Base-by-base conservation (phyloP, 2,329 filamentous ascomycete genomes). In the Chrysoporthe deuterocubensis region DNA sequence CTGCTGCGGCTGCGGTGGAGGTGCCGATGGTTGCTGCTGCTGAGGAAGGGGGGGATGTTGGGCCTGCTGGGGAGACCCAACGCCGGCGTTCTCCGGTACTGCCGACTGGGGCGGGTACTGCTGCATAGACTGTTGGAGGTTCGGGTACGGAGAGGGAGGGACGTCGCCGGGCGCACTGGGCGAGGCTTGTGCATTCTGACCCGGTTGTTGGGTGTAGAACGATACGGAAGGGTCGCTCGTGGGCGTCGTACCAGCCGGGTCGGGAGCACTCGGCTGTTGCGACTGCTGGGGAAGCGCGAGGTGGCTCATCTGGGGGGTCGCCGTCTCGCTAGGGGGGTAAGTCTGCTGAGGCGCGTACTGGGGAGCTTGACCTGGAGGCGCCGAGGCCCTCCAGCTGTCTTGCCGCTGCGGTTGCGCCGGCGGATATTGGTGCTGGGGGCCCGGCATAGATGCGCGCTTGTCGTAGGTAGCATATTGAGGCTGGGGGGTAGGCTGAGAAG, bases 181-280 rank as follows among this genome's bases (percentile, higher is more conserved):
- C 11, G 81, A 75, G 14, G 72, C 75, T 76, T 74, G 78, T 54
- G 74, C 78, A 43, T 77, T 76, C 48, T 76, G 75, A 50, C 67
- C 74, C 80, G 77, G 67, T 78, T 76, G 71, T 79, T 83, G 73
- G 37, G 87, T 88, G 76, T 90, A 91, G 73, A 87, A 90, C 11
- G 83, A 82, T 13, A 84, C 81, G 68, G 82, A 86, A 1, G 86
- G 81, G 68, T 91, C 88, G 18, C 81, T 74, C 21, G 77, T 75
- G 9, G 78, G 76, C 4, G 80, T 76, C 16, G 74, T 73, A 11
- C 75, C 75, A 7, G 74, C 70, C 1, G 75, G 71, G 37, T 81
- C 81, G 3, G 75, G 73, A 11, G 72, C 54, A 14, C 76, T 77
- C 13, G 75, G 74, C 3, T 77, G 76, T 48, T 62, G 60, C 9